Base-by-base conservation (phyloP, 768 basidiomycete species). In the Tulasnella sp. region DNA sequence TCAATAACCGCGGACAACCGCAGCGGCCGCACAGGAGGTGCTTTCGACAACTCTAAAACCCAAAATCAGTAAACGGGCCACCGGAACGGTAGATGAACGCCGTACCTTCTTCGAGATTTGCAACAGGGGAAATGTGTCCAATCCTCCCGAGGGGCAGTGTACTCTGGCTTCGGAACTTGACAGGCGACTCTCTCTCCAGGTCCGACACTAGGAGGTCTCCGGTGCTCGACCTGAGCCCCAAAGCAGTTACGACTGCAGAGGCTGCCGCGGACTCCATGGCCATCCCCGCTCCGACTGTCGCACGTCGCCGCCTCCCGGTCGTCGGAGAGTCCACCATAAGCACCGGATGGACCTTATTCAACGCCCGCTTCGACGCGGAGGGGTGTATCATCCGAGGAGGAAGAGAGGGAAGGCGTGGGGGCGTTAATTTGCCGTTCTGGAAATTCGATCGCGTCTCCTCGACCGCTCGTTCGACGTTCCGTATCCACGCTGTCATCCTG, bases 391-490 rank as follows among this genome's bases (percentile, higher is more conserved):
- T 54, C 9, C 52, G 35, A 23, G 78, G 5, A 70, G 64, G 17
- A 3, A 82, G 81, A 0, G 76, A 72, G 14, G 82, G 69, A 0
- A 85, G 84, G 25, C 86, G 75, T 12, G 84, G 75, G 8, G 82
- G 81, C 41, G 82, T 74, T 27, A 74, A 68, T 75, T 72, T 7
- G 78, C 76, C 25, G 78, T 82, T 41, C 25, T 60, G 32, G 64
- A 90, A 89, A 57, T 77, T 83, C 65, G 83, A 79, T 39, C 82
- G 75, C 12, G 86, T 81, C 63, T 88, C 88, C 65, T 87, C 83
- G 6, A 88, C 83, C 14, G 88, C 86, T 88, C 87, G 83, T 69
- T 90, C 86, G 14, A 88, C 84, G 58, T 80, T 86, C 62, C 77
- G 77, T 69, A 87, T 83, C 88, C 88, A 90, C 51, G 83, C 70